Percentiles rank a stretch among this genome's conserved stretches.
phyloP scores from a whole-genome alignment of 495 filamentous ascomycete genomes.

The Pseudotulostoma volvatum region DNA sequence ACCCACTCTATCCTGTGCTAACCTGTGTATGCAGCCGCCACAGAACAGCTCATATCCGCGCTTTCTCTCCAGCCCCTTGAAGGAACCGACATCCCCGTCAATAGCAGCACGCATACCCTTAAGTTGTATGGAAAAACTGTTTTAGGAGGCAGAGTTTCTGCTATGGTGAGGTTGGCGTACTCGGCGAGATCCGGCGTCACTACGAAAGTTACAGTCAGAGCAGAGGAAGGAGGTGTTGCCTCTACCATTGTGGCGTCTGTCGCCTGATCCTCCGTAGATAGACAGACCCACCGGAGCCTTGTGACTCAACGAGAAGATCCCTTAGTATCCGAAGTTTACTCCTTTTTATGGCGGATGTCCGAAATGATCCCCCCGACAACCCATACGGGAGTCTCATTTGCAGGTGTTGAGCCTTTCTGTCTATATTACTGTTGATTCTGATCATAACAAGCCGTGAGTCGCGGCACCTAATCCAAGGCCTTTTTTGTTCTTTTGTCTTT shows the following conservation, averaged over 20 bases:
- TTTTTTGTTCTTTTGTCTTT: slow-evolving; percentile 1
- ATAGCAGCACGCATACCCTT: slow-evolving; percentile 77
- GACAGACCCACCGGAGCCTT: not conserved
- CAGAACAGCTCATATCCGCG: slow-evolving; percentile 70
- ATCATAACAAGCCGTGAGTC: not conserved
- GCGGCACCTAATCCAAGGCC: not conserved
- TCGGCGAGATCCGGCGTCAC: slow-evolving; percentile 84
- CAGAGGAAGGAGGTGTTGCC: slow-evolving; percentile 86
- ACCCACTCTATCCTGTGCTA: too few relatives aligned
- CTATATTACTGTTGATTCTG: not conserved
- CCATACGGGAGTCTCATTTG: too few relatives aligned
- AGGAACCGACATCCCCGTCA: slow-evolving; percentile 78
- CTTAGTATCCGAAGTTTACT: not conserved
- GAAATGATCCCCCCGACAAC: too few relatives aligned
- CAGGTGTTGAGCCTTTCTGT: not conserved
- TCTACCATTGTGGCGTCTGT: slow-evolving; percentile 70
- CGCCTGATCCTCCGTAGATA: slow-evolving; percentile 33
- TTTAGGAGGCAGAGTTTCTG: slow-evolving; percentile 74
- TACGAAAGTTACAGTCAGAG: slow-evolving; percentile 77
- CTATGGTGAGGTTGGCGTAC: slow-evolving; percentile 82
- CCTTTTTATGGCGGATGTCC: not conserved
- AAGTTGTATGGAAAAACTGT: slow-evolving; percentile 95
- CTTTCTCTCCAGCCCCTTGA: slow-evolving; percentile 89
- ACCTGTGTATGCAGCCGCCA: slow-evolving; percentile 53
- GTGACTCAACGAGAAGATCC: not conserved